phyloP scores from a whole-genome alignment of 768 basidiomycete species.

The Tylopilus balloui region DNA sequence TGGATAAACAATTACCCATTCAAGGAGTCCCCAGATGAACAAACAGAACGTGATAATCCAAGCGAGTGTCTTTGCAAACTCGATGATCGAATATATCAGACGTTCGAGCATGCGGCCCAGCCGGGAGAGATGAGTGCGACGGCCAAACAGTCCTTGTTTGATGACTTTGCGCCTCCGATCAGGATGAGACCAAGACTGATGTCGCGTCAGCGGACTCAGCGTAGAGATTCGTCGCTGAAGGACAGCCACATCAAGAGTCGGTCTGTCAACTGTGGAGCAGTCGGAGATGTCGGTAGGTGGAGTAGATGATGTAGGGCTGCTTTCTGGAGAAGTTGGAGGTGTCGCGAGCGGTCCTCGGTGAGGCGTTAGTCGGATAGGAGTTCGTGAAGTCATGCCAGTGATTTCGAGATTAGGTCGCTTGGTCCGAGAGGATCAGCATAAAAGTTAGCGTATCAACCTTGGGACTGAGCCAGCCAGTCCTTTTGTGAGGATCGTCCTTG shows the following conservation, averaged over 20 bases:
- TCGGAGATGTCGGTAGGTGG: slow-evolving; percentile 10
- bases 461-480: slow-evolving; percentile 31
- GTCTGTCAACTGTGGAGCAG: not conserved
- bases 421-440: slow-evolving; percentile 16
- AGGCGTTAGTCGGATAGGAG: slow-evolving; percentile 21
- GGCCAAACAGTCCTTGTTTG: not conserved
- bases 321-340: slow-evolving; percentile 16
- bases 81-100: slow-evolving; percentile 4
- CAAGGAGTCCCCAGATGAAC: slow-evolving; percentile 21
- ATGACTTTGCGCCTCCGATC: not conserved
- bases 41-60: slow-evolving; percentile 18
- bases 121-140: not conserved
- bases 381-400: slow-evolving; percentile 25
- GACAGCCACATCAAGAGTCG: slow-evolving; percentile 11
- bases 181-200: not conserved
- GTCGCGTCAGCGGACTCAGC: not conserved
- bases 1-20: slow-evolving; percentile 14
- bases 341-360: slow-evolving; percentile 28
- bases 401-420: slow-evolving; percentile 15
- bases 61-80: slow-evolving; percentile 14
- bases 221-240: slow-evolving; percentile 11
- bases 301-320: slow-evolving; percentile 15
- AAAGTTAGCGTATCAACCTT: slow-evolving; percentile 15
- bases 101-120: slow-evolving; percentile 2
- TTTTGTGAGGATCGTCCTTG: slow-evolving; percentile 17